Base-by-base conservation (phyloP, 495 filamentous ascomycete species). In the Xylaria nigripes region DNA sequence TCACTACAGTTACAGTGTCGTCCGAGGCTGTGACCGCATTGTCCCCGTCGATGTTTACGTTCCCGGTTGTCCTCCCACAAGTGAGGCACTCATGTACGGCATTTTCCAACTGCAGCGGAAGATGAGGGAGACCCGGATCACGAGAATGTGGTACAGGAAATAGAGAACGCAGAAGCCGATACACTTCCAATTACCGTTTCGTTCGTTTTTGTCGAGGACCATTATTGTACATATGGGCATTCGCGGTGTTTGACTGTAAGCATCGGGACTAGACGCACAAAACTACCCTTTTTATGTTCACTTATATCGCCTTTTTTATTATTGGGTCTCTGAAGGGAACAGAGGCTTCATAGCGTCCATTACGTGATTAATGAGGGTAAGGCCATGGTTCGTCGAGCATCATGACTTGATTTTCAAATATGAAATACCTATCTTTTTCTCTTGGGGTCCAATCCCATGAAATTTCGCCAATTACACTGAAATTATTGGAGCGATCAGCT, bases 1-100 rank as follows among this genome's bases (percentile, higher is more conserved):
- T 63, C 90, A 95, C 69, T 94, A 95, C 70, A 89, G 84, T 67
- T 95, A 95, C 76, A 85, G 79, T 61, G 90, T 95, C 38, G 85
- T 86, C 32, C 80, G 90, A 53, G 90, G 90, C 23, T 93, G 90
- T 61, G 90, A 95, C 70, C 77, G 90, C 36, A 87, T 95, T 63
- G 88, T 95, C 34, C 90, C 90, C 16, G 90, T 95, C 40, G 90
- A 95, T 72, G 80, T 95, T 36, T 95, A 95, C 72, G 89, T 95
- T 7, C 90, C 90, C 24, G 91, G 91, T 48, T 95, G 90, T 74
- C 90, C 90, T 45, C 90, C 90, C 1, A 95, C 90, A 10, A 78
- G 79, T 51, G 90, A 96, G 72, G 90, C 89, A 19, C 74, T 95
- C 49, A 86, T 95, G 81, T 89, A 92, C 66, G 90, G 88, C 23